A percentile compares a stretch with the other conserved stretches of the same genome.
Conservation (phyloP, 352 stramenopile genomes). For the Phytophthora tubulina region DNA sequence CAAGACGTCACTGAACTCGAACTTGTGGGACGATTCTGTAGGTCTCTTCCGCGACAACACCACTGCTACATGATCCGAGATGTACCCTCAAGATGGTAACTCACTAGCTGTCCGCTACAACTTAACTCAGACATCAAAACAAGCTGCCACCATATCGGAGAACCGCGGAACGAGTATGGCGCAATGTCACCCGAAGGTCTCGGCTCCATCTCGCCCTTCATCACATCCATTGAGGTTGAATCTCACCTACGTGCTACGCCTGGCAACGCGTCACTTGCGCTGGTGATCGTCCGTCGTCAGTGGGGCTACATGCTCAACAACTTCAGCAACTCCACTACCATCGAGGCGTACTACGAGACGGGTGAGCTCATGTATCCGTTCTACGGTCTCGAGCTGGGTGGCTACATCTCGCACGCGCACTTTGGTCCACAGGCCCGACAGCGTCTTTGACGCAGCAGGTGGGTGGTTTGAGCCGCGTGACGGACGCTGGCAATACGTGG, state of each 20-base stretch:
- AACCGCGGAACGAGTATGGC: conserved; percentile 44
- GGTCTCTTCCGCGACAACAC: conserved; percentile 49
- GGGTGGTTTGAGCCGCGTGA: conserved; percentile 36
- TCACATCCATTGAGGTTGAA: conserved; percentile 47
- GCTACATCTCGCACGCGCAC: conserved; percentile 50
- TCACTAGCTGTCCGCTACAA: conserved; percentile 46
- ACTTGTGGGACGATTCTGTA: conserved; percentile 41
- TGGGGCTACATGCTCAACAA: conserved; percentile 51
- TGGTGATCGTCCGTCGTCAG: conserved; percentile 45
- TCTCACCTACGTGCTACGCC: neutral
- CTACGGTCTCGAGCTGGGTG: conserved; percentile 38
- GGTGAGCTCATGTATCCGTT: conserved; percentile 50
- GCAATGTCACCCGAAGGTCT: conserved; percentile 43
- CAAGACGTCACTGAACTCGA: conserved; percentile 41
- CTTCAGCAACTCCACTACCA: conserved; percentile 52
- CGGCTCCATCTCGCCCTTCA: conserved; percentile 44
- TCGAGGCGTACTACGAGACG: conserved; percentile 50
- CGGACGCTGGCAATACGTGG: conserved; percentile 44
- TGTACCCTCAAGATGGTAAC: conserved; percentile 49
- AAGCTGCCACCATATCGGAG: conserved; percentile 31
- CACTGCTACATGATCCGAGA: conserved; percentile 26
- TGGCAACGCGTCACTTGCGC: conserved; percentile 32
- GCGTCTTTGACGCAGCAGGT: conserved; percentile 37
- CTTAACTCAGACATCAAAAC: conserved; percentile 31
- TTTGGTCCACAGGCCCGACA: conserved; percentile 48